Evolutionary conservation across 129 eudicot species (phyloP).

Genomic region (Ambrosia artemisiifolia): DNA sequence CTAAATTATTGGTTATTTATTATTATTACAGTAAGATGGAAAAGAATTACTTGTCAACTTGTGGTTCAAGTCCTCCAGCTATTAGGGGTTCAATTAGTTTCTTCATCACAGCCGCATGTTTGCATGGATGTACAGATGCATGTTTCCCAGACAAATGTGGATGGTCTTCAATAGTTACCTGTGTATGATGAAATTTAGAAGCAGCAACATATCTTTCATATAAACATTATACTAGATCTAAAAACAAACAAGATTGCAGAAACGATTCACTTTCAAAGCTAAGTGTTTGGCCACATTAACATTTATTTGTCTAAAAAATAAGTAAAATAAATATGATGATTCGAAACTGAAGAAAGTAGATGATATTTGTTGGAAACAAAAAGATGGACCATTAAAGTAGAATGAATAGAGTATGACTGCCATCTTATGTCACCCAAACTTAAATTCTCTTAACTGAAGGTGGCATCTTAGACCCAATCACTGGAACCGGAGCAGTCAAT

Average conservation of each 20-base stretch:
- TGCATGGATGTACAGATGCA: conserved; percentile 98
- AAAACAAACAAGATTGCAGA: neutral
- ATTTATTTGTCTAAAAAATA: neutral
- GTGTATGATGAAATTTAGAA: conserved; percentile 3
- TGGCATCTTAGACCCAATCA: neutral
- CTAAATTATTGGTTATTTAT: neutral
- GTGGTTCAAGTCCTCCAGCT: conserved; percentile 95
- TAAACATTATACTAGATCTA: neutral
- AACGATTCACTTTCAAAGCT: neutral
- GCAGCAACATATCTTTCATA: neutral
- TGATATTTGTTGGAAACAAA: too few relatives aligned
- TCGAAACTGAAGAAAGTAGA: too few relatives aligned
- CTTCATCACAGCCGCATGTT: conserved; percentile 98
- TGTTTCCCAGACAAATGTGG: conserved; percentile 96
- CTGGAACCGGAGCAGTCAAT: too few relatives aligned
- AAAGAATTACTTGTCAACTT: conserved; percentile 86
- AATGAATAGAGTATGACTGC: too few relatives aligned
- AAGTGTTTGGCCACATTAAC: neutral
- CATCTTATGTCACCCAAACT: too few relatives aligned
- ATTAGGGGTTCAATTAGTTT: conserved; percentile 89
- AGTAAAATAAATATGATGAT: neutral
- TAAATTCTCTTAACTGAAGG: too few relatives aligned
- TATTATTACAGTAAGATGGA: neutral
- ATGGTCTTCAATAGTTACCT: conserved; percentile 98
- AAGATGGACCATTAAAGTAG: too few relatives aligned